Evolutionary conservation across 768 basidiomycete genomes (phyloP), one percentile per base, ranked within the genome.

Genomic region (Kwoniella sp.): DNA sequence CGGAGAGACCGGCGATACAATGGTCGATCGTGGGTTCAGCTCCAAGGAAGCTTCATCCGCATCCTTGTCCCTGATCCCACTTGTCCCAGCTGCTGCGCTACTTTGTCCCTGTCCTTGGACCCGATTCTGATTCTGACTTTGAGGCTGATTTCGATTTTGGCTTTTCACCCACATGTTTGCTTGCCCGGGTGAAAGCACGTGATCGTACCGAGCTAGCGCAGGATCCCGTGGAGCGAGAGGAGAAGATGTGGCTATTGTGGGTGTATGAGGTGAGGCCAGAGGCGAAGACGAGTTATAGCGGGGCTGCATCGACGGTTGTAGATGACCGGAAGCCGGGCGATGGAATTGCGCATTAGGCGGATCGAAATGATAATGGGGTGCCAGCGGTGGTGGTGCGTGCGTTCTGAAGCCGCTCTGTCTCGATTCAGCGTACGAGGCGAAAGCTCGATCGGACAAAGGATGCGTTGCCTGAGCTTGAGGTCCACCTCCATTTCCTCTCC

Each of bases 31-130:
- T 13, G 30, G 25, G 15, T 47, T 50, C 22, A 60, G 28, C 30
- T 60, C 58, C 30, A 60, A 25, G 9, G 58, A 60, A 22, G 31
- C 58, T 37, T 60, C 58, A 31, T 60, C 58, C n/a, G 58, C 51
- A 34, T 59, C 58, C 29, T 45, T 45, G 41, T 45, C 41, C 11
- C 11, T 17, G 9, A 17, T 45, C 41, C 41, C 41, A 17, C 41
- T 17, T 45, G 51, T 4, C 15, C 8, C 51, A 12, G 51, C 7
- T 4, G 51, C 7, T 2, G 25, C 2, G 8, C 51, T 11, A 30
- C 29, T 53, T 20, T 15, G 23, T 12, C 51, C 29, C 51, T 30
- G 51, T 2, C 11, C 20, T 22, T 53, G 51, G 20, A 4, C 25
- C 11, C 17, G 51, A 30, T 23, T 53, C 7, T 53, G 51, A 30